Conservation (phyloP, 306 rosid species). For the Cicer yamashitae region DNA sequence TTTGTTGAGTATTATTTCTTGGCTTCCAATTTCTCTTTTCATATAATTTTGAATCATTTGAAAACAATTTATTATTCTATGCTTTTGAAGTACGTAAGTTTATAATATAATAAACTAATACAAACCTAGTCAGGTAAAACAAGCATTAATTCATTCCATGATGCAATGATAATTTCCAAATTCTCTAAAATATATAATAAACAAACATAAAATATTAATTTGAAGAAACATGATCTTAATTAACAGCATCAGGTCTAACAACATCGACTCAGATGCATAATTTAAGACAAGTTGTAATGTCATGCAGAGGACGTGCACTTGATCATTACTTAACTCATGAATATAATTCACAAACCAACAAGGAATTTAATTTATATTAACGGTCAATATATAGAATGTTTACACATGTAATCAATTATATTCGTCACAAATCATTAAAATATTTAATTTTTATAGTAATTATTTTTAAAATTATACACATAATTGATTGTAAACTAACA, state of each 20-base stretch:
- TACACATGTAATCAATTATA: no score
- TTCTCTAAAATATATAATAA: background rate
- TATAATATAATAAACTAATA: background rate
- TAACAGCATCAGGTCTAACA: no score
- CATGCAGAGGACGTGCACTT: background rate
- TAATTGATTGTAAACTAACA: no score
- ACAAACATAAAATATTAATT: no score
- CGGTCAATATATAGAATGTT: no score
- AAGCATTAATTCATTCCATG: background rate
- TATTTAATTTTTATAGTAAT: no score
- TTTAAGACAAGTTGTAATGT: background rate
- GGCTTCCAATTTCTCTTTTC: background rate
- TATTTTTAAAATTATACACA: no score
- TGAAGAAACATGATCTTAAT: no score
- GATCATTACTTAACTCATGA: background rate
- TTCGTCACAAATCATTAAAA: no score
- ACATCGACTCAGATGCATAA: background rate
- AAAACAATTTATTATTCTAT: background rate
- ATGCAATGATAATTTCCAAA: background rate
- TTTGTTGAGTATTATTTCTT: background rate
- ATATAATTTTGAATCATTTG: background rate
- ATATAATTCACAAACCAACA: no score
- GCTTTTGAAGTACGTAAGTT: background rate
- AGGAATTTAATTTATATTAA: no score
- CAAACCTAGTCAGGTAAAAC: background rate